Percentiles rank a stretch among this genome's conserved stretches.
Conservation (phyloP, 192 early-diverging fungal genomes). For the Gorgonomyces haynaldii region DNA sequence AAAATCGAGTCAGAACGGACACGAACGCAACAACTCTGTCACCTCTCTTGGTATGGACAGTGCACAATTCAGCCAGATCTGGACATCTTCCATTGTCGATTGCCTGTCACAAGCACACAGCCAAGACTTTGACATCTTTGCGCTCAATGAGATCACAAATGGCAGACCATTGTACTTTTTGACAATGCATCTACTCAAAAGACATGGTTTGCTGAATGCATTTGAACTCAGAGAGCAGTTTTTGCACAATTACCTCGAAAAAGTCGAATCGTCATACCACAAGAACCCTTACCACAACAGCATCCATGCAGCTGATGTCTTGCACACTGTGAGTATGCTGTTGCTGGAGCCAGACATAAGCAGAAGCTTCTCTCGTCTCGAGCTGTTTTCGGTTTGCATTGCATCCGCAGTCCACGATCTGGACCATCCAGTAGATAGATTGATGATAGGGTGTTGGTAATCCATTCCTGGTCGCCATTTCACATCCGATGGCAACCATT, state of each 20-base stretch:
- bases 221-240: conserved; percentile 29
- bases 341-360: conserved; percentile 33
- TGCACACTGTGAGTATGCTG: conserved; percentile 43
- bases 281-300: conserved; percentile 25
- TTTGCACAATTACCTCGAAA: conserved; percentile 25
- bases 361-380: conserved; percentile 37
- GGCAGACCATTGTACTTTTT: conserved; percentile 37
- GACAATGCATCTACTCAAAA: conserved; percentile 31
- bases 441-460: conserved; percentile 36
- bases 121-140: conserved; percentile 40
- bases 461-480: conserved; percentile 39
- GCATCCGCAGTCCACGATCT: conserved; percentile 47
- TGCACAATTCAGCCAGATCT: too few species aligned
- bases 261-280: conserved; percentile 34
- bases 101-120: too few species aligned
- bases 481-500: conserved; percentile 37
- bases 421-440: conserved; percentile 38
- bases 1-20: not conserved
- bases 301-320: conserved; percentile 46
- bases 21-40: not conserved
- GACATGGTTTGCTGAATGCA: conserved; percentile 30
- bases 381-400: conserved; percentile 35
- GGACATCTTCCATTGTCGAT: too few species aligned
- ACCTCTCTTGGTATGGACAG: not conserved
- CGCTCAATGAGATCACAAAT: conserved; percentile 31